A percentile compares a stretch with the other conserved stretches of the same genome.
phyloP scores from a whole-genome alignment of 352 stramenopile species.

The Halophytophthora batemanensis region DNA sequence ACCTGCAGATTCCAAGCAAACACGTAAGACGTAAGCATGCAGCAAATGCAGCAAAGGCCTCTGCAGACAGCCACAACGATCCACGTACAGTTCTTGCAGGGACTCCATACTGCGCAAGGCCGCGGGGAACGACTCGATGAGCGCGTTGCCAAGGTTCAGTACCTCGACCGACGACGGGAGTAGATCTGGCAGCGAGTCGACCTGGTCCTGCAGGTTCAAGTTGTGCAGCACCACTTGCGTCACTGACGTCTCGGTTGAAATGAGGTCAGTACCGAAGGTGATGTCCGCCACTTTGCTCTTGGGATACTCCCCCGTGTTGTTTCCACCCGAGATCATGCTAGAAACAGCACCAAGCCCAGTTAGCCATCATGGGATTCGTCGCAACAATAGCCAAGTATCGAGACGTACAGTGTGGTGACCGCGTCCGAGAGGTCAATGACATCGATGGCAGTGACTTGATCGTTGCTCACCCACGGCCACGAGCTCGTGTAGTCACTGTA shows the following conservation, averaged over 20 bases:
- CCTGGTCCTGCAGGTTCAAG: slow-evolving; percentile 16
- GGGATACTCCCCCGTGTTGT: slow-evolving; percentile 16
- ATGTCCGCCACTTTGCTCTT: slow-evolving; percentile 30
- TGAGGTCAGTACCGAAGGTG: slow-evolving; percentile 15
- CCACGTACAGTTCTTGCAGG: slow-evolving; percentile 20
- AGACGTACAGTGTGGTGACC: slow-evolving; percentile 24
- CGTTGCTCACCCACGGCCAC: slow-evolving; percentile 26
- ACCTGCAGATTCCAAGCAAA: slow-evolving; percentile 7
- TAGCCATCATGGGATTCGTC: not conserved
- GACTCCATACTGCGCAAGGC: slow-evolving; percentile 12
- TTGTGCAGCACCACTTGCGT: slow-evolving; percentile 32
- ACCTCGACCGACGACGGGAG: slow-evolving; percentile 20
- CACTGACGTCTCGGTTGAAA: slow-evolving; percentile 16
- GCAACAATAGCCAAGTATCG: not conserved
- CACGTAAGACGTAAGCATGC: too few relatives aligned
- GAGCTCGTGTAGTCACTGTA: slow-evolving; percentile 24
- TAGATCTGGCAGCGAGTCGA: slow-evolving; percentile 13
- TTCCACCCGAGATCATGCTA: slow-evolving; percentile 25
- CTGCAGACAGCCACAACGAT: too few relatives aligned
- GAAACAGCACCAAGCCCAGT: not conserved
- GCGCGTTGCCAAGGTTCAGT: slow-evolving; percentile 25
- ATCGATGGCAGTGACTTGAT: slow-evolving; percentile 16
- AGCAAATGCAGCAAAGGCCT: too few relatives aligned
- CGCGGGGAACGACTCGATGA: slow-evolving; percentile 21
- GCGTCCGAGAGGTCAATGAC: slow-evolving; percentile 15